Evolutionary conservation across 75 land plant genomes (phyloP), one percentile per base, ranked within the genome.

Genomic region (Sequoia sempervirens): DNA sequence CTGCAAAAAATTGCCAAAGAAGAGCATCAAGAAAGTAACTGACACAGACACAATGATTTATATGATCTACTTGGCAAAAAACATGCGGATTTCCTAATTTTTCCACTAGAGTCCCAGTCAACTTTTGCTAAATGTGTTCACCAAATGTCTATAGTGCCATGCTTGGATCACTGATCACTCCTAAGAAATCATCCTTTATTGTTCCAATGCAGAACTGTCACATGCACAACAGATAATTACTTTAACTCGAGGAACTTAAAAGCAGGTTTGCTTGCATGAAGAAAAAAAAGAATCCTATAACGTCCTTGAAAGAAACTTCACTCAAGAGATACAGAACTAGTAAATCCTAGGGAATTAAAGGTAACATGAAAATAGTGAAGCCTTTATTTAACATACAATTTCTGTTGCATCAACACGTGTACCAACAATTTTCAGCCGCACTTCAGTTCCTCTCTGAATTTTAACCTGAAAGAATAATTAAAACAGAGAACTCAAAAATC

Each of bases 371-470:
- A 37, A 81, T 81, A 37, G 36, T 30, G 82, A 41, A n/a, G 20
- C 30, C 12, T 43, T 78, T 26, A 45, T 26, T n/a, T 45, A 70
- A 82, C 92, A 82, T 91, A 98, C 99, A 86, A 98, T 98, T 91
- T 98, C 99, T 34, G 99, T 96, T 1, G 99, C 99, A 85, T 98
- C 99, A 72, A 98, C 97, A 68, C 99, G 93, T 43, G 99, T 98
- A 23, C 98, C 99, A 68, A 98, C 97, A 43, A 98, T 96, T 89
- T 98, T 98, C 66, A 98, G 83, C n/a, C 99, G 92, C 82, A 98
- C 99, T 91, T 98, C 99, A 89, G 99, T 94, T 56, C 94, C 99
- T 86, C 96, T 98, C 75, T 98, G 99, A 80, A 98, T 98, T 83
- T 92, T 96, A 2, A 98, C 95, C 99, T 98, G 91, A 28, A 15